Percentiles rank a stretch among this genome's conserved stretches.
Evolutionary conservation across 768 basidiomycete species (phyloP).

Genomic region (Candolleomyces eurysporus): DNA sequence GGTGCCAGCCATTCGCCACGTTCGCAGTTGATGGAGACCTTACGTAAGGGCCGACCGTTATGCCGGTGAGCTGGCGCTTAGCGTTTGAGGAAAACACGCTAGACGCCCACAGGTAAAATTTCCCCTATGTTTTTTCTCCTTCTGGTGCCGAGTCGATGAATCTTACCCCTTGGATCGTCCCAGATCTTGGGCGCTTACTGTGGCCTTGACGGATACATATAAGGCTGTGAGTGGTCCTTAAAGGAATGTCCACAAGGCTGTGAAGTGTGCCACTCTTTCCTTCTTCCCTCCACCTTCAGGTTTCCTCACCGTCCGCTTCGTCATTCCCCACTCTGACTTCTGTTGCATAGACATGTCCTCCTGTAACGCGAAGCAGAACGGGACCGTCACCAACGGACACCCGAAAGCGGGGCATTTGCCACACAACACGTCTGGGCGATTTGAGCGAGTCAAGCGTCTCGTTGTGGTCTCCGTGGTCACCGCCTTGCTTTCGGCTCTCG

Average conservation of each 20-base stretch:
- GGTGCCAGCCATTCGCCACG: neutral
- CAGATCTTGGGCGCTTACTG: slow-evolving; percentile 4
- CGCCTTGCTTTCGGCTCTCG: neutral
- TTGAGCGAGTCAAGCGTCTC: neutral
- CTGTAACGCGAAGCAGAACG: neutral
- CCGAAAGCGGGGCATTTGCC: neutral
- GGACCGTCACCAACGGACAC: neutral
- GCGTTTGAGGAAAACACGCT: too few relatives aligned
- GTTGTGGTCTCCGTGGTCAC: neutral
- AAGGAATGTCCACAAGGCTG: neutral
- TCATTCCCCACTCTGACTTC: neutral
- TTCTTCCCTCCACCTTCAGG: neutral
- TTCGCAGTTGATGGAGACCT: too few relatives aligned
- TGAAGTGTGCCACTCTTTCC: slow-evolving; percentile 2
- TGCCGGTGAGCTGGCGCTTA: too few relatives aligned
- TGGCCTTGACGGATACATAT: neutral
- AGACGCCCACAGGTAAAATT: too few relatives aligned
- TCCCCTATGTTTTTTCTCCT: neutral
- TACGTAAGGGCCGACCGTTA: too few relatives aligned
- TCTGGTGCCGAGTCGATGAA: neutral
- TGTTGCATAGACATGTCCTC: neutral
- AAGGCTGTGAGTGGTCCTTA: neutral
- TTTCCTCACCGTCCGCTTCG: neutral
- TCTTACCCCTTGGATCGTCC: neutral
- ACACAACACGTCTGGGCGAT: neutral